Evolutionary conservation across 2,329 filamentous ascomycete genomes (phyloP), one percentile per base, ranked within the genome.

Genomic region (Talaromyces rugulosus): DNA sequence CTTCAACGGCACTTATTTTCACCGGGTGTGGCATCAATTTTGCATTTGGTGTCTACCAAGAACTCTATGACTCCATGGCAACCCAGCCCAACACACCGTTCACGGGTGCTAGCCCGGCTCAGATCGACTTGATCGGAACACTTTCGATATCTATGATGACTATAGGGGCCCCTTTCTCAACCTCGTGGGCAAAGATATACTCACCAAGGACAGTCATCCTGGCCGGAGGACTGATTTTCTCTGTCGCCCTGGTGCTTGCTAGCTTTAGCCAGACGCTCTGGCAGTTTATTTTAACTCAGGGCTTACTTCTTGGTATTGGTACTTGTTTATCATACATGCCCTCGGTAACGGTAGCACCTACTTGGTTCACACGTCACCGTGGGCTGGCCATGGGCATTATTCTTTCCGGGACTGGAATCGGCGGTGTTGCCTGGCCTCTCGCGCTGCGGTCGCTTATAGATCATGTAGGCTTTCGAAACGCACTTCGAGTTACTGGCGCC

Each of bases 21-120:
- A 76, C 71, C 36, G 69, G 67, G 54, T 75, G 74, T 54, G 75
- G 74, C 27, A 69, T 77, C 23, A 74, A 72, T 53, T 78, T 78
- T 59, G 70, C 73, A 9, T 78, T 77, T 47, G 76, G 76, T 34
- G 72, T 78, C 42, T 78, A 76, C 53, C 75, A 78, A 67, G 75
- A 71, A 5, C 67, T 77, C 0, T 78, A 77, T 42, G 74, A 77
- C 55, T 67, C 69, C 4, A 67, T 77, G 64, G 65, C 72, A 5
- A 11, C 66, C 2, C 63, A 67, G 2, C 62, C 64, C n/a, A 71
- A 67, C 0, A 61, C 33, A 2, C 76, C 76, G 0, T 79, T 79
- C 59, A 69, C 69, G 0, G 68, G 70, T 14, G 72, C 74, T n/a
- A 70, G 69, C 1, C 67, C 77, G 0, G 75, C 74, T 2, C 60